Conservation (phyloP, 1,284 basidiomycete genomes). For the Ganoderma resinaceum region DNA sequence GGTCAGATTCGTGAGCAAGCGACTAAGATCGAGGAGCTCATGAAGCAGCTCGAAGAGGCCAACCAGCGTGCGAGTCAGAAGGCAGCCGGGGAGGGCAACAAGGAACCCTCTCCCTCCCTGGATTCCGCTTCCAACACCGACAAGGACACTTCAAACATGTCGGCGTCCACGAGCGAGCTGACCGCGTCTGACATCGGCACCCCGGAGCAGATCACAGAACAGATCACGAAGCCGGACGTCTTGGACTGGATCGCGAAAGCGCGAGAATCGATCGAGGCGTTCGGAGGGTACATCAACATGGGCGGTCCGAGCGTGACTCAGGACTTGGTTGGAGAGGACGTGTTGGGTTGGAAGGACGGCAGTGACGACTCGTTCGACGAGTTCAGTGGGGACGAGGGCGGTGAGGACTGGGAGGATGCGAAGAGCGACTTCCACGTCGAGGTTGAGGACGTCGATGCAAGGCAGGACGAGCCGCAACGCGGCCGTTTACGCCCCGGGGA, state of each 20-base stretch:
- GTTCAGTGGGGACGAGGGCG: conserved; percentile 25
- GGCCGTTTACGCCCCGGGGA: conserved; percentile 19
- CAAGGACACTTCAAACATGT: conserved; percentile 26
- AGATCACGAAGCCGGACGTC: conserved; percentile 48
- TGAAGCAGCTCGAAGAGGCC: conserved; percentile 63
- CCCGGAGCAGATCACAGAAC: conserved; percentile 20
- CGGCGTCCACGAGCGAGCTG: conserved; percentile 26
- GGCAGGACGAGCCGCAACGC: conserved; percentile 16
- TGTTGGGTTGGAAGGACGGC: conserved; percentile 30
- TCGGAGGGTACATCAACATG: conserved; percentile 68
- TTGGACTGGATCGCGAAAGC: conserved; percentile 79
- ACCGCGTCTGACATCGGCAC: conserved; percentile 35
- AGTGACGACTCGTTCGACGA: conserved; percentile 22
- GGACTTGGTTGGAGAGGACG: conserved; percentile 53
- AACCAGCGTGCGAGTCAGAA: conserved; percentile 36
- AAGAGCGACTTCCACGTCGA: conserved; percentile 31
- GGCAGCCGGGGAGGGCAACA: conserved; percentile 15
- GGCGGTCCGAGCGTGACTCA: conserved; percentile 60
- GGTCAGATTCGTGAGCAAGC: conserved; percentile 77
- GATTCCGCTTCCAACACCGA: conserved; percentile 29
- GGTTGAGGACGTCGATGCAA: conserved; percentile 29
- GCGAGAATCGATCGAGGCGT: conserved; percentile 67
- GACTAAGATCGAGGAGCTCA: conserved; percentile 69
- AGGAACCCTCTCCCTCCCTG: conserved; percentile 26
- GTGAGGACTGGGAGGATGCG: conserved; percentile 25